Evolutionary conservation across 495 filamentous ascomycete genomes (phyloP).

Genomic region (Daldinia loculata): DNA sequence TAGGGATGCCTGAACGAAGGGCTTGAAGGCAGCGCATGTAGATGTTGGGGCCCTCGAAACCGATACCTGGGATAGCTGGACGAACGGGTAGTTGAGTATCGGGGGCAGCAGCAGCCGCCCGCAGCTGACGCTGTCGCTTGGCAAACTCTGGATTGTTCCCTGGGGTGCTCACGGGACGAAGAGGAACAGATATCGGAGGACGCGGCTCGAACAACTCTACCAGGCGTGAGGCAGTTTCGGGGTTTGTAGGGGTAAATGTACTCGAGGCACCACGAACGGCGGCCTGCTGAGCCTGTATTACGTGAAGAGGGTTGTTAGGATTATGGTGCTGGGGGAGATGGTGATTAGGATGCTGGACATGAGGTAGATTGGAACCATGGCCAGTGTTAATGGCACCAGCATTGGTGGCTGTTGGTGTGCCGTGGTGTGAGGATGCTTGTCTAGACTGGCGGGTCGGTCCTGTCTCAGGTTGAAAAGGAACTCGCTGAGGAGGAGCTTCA

Average conservation of each 20-base stretch:
- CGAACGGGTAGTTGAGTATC: conserved; percentile 37
- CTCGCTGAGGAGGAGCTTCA: conserved; percentile 78
- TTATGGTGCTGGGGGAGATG: conserved; percentile 46
- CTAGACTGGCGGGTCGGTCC: conserved; percentile 66
- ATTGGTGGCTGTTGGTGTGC: conserved; percentile 43
- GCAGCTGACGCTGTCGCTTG: conserved; percentile 54
- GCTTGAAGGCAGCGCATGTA: conserved; percentile 84
- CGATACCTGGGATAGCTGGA: conserved; percentile 48
- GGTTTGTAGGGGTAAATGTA: conserved; percentile 48
- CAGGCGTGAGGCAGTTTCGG: conserved; percentile 57
- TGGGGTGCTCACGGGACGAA: conserved; percentile 76
- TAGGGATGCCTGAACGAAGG: conserved; percentile 78
- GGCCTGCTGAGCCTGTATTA: conserved; percentile 48
- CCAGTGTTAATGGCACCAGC: conserved; percentile 28
- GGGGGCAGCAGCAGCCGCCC: conserved; percentile 30
- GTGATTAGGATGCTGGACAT: conserved; percentile 43
- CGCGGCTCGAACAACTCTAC: conserved; percentile 68
- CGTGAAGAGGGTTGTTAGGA: conserved; percentile 39
- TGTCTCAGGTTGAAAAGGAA: conserved; percentile 83
- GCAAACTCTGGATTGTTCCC: conserved; percentile 72
- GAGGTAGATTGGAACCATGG: conserved; percentile 46
- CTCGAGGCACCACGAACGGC: conserved; percentile 50
- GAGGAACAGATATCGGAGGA: conserved; percentile 61
- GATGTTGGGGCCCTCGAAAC: conserved; percentile 80
- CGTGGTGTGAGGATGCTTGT: conserved; percentile 60